phyloP scores from a whole-genome alignment of 108 stramenopile genomes.

The Cyclotella cryptica region DNA sequence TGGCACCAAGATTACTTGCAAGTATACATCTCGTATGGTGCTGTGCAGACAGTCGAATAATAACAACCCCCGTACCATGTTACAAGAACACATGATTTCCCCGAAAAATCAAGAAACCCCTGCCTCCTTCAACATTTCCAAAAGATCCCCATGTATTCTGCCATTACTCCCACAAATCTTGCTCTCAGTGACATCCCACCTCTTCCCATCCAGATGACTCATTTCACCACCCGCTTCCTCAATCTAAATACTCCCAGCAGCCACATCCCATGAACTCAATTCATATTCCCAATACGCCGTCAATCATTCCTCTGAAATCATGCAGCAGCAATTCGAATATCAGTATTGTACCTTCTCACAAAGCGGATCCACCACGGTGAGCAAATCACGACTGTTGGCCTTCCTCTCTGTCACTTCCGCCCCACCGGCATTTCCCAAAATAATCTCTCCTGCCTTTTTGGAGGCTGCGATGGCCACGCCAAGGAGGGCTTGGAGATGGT shows the following conservation, averaged over 20 bases:
- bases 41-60: too few species aligned
- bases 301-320: slow-evolving; percentile 13
- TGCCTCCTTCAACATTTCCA: slow-evolving; percentile 60
- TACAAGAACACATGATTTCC: too few species aligned
- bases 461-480: slow-evolving; percentile 73
- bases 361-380: slow-evolving; percentile 89
- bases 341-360: slow-evolving; percentile 74
- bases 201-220: slow-evolving; percentile 68
- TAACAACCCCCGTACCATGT: too few species aligned
- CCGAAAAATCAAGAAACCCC: too few species aligned
- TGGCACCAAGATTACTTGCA: too few species aligned
- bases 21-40: too few species aligned
- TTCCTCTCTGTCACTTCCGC: slow-evolving; percentile 78
- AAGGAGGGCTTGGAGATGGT: slow-evolving; percentile 45
- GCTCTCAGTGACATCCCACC: slow-evolving; percentile 62
- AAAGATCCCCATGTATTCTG: slow-evolving; percentile 66
- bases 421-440: slow-evolving; percentile 74
- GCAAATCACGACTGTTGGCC: slow-evolving; percentile 84
- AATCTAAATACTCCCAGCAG: slow-evolving; percentile 86
- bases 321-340: too few species aligned
- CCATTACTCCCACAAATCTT: slow-evolving; percentile 84
- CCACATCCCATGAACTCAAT: slow-evolving; percentile 89
- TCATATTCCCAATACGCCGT: slow-evolving; percentile 85
- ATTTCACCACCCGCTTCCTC: slow-evolving; percentile 87
- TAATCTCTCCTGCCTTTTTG: slow-evolving; percentile 80